These are phyloP conservation scores for Gossypium schwendimanii DNA, from an alignment of 441 rosid species.

Conservation along the genomic window DNA sequence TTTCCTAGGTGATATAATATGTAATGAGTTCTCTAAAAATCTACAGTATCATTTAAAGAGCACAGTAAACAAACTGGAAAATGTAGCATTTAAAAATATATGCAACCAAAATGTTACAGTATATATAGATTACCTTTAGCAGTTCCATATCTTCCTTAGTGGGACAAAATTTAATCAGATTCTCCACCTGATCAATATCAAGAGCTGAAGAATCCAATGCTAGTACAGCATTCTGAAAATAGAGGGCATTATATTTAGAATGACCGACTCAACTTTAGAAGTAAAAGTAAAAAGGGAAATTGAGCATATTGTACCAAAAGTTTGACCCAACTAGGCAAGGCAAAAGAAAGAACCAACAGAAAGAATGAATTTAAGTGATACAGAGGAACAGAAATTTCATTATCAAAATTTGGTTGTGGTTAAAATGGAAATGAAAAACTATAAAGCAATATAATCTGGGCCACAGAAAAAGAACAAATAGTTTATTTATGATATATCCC, in stretches of 20 bases:
- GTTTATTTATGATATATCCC: not conserved
- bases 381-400: not conserved
- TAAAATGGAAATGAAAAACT: not conserved
- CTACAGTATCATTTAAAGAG: not conserved
- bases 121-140: constrained; percentile 50
- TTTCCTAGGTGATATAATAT: not conserved
- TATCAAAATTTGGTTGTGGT: not conserved
- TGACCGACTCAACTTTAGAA: constrained; percentile 5
- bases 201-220: constrained; percentile 81
- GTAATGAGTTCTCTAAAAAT: not conserved
- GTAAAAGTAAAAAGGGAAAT: not conserved
- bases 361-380: not conserved
- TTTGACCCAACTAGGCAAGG: not conserved
- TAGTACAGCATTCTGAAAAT: constrained; percentile 69
- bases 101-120: constrained; percentile 10
- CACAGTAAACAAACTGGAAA: not conserved
- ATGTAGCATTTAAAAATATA: constrained; percentile 3
- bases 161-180: constrained; percentile 94
- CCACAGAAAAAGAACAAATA: not conserved
- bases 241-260: constrained; percentile 17
- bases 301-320: not conserved
- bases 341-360: constrained; percentile 3
- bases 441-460: not conserved
- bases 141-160: constrained; percentile 92
- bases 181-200: constrained; percentile 96